A percentile compares a stretch with the other conserved stretches of the same genome.
Conservation (phyloP, 2,329 filamentous ascomycete species). For the Aspergillus tamarii region DNA sequence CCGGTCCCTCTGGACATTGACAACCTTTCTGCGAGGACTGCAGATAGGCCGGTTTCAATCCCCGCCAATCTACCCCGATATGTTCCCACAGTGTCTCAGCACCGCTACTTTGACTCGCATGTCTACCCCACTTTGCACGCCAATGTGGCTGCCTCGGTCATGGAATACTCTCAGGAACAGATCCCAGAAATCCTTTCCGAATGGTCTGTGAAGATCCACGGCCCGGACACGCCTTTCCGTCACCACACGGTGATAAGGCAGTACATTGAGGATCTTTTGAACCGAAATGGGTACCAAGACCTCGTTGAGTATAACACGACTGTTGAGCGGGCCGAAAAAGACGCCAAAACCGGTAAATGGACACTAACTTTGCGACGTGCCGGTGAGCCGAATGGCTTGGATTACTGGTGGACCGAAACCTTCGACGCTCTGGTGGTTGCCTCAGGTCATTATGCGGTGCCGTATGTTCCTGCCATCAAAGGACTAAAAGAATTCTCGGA, state of each 20-base stretch:
- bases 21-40: slow-evolving; percentile 52
- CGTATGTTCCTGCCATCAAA: slow-evolving; percentile 51
- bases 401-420: slow-evolving; percentile 66
- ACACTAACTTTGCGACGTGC: slow-evolving; percentile 54
- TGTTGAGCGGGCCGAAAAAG: slow-evolving; percentile 58
- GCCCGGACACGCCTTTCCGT: slow-evolving; percentile 62
- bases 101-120: slow-evolving; percentile 60
- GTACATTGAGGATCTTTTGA: slow-evolving; percentile 61
- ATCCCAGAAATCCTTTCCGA: slow-evolving; percentile 52
- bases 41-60: slow-evolving; percentile 53
- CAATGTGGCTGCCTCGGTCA: slow-evolving; percentile 62
- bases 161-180: slow-evolving; percentile 63
- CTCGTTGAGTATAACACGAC: slow-evolving; percentile 57
- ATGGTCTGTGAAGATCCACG: slow-evolving; percentile 54
- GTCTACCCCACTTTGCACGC: slow-evolving; percentile 68
- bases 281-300: slow-evolving; percentile 57
- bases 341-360: slow-evolving; percentile 57
- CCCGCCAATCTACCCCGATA: slow-evolving; percentile 54
- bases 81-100: slow-evolving; percentile 46
- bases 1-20: slow-evolving; percentile 51
- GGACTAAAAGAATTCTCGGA: slow-evolving; percentile 46
- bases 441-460: slow-evolving; percentile 63
- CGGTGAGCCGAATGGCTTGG: slow-evolving; percentile 34
- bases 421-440: slow-evolving; percentile 67
- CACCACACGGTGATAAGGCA: slow-evolving; percentile 61